Base-by-base conservation (phyloP, 768 basidiomycete genomes). In the Suillus tomentosus region DNA sequence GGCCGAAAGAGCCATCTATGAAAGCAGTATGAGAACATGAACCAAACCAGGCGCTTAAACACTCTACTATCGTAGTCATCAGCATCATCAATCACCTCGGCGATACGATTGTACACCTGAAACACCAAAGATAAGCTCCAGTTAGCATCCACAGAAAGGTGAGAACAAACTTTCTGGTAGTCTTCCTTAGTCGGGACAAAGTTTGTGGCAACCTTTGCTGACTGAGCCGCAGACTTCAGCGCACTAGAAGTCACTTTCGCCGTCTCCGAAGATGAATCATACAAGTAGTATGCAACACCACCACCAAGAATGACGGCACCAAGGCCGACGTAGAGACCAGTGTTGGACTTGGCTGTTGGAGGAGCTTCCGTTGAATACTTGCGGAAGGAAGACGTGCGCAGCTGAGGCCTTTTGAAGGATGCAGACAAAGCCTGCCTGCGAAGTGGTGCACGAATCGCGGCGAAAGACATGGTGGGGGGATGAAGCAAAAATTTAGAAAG, bases 31-130 rank as follows among this genome's bases (percentile, higher is more conserved):
- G 13, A 64, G 61, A 22, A 8, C 47, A 66, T 0, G 37, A 59
- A 48, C n/a, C 27, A 24, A 62, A 13, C 36, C 24, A 22, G 61
- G 19, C 9, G 48, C 5, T 63, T 2, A 54, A 24, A 31, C 50
- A 42, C 76, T 81, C 58, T 73, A 92, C 95, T 96, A 74, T 99
- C 96, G 78, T 98, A 97, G 40, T 76, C 76, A 0, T 71, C 77
- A 48, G 89, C 90, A 19, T 86, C 85, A 62, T 95, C 92, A 36
- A 96, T 74, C 45, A 85, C 69, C 24, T 91, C 87, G 13, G 92
- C 91, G 73, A 99, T 87, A 64, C 79, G 85, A 79, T 96, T 94
- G 84, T 99, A 99, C 17, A 99, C 94, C 89, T 93, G 61, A 22
- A 27, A 31, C 15, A 19, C 36, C 15, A 42, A 6, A 53, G 60